phyloP scores from a whole-genome alignment of 495 filamentous ascomycete species.

The Lindgomyces ingoldianus region DNA sequence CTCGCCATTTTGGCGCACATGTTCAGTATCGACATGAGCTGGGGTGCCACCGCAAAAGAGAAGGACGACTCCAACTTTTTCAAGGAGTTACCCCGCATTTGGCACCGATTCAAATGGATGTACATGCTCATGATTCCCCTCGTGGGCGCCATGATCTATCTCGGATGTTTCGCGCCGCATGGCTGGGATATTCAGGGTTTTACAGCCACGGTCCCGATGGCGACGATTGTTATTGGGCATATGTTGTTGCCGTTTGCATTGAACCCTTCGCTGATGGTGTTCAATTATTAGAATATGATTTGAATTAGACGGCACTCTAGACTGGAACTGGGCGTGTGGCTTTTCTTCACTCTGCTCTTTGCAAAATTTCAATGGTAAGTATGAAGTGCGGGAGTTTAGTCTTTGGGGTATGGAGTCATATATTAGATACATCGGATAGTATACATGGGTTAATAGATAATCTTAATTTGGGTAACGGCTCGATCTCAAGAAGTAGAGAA shows the following conservation, averaged over 20 bases:
- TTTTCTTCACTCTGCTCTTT: not conserved
- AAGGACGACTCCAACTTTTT: constrained; percentile 77
- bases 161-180: constrained; percentile 7
- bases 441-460: not conserved
- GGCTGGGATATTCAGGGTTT: constrained; percentile 8
- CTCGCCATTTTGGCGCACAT: constrained; percentile 53
- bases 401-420: not conserved
- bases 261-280: constrained; percentile 3
- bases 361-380: not conserved
- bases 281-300: not conserved
- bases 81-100: constrained; percentile 74
- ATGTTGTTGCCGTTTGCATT: constrained; percentile 2
- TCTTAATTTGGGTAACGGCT: too few relatives aligned
- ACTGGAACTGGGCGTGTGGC: not conserved
- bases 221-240: not conserved
- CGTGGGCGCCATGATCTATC: constrained; percentile 4
- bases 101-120: constrained; percentile 68
- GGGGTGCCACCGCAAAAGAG: constrained; percentile 55
- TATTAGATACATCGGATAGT: not conserved
- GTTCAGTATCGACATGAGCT: constrained; percentile 54
- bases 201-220: not conserved
- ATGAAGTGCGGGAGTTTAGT: not conserved
- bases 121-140: constrained; percentile 5
- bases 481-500: not conserved
- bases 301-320: not conserved